Evolutionary conservation across 495 filamentous ascomycete species (phyloP).

Genomic region (Hyaloscypha variabilis): DNA sequence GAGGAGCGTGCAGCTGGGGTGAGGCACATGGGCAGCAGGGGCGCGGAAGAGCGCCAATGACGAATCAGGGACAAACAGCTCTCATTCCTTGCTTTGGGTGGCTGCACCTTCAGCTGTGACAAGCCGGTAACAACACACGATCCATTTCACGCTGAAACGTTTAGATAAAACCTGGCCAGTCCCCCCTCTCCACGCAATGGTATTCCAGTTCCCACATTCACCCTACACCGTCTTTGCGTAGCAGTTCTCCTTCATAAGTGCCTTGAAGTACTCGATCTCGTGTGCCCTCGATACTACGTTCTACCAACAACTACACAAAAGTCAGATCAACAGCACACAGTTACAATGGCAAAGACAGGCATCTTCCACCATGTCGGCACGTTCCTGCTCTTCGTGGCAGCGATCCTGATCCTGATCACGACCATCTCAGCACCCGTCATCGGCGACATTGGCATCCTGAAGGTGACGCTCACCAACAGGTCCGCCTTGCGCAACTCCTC

Average conservation of each 20-base stretch:
- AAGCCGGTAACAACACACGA: conserved; percentile 7
- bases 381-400: conserved; percentile 56
- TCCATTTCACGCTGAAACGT: conserved; percentile 14
- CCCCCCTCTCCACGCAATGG: not conserved
- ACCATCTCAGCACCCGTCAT: conserved; percentile 61
- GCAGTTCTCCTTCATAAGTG: not conserved
- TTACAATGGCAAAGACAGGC: conserved; percentile 40
- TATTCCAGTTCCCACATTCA: not conserved
- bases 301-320: not conserved
- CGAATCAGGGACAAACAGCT: conserved; percentile 10
- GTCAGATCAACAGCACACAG: conserved; percentile 5
- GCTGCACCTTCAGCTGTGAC: not conserved
- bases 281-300: not conserved
- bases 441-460: conserved; percentile 51
- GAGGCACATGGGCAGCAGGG: not conserved
- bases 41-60: not conserved
- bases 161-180: conserved; percentile 12
- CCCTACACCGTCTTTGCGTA: not conserved
- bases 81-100: conserved; percentile 19
- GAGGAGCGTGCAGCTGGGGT: not conserved
- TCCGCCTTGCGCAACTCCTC: conserved; percentile 23
- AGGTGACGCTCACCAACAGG: conserved; percentile 45
- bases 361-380: conserved; percentile 62
- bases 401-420: conserved; percentile 57
- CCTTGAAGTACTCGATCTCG: not conserved